Base-by-base conservation (phyloP, 2,329 filamentous ascomycete species). In the Chlorencoelia australis region DNA sequence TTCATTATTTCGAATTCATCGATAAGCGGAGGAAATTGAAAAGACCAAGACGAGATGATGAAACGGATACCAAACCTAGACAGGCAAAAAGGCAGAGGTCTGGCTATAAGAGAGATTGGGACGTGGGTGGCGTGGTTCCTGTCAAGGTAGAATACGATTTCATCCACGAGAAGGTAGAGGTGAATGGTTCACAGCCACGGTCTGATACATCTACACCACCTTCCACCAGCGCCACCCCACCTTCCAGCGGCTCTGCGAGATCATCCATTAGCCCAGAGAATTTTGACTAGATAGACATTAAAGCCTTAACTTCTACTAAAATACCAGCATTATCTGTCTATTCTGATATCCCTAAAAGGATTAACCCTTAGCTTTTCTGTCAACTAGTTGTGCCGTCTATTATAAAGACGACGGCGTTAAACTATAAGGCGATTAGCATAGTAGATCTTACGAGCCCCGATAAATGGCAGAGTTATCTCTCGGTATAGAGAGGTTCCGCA, bases 1-100 rank as follows among this genome's bases (percentile, higher is more conserved):
- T 31, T 31, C 29, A 31, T 18, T 31, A 16, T 31, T 31, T 16
- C 16, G 29, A 18, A 18, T 31, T 31, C 17, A 31, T 31, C 19
- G 7, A 31, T 16, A 9, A 31, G 16, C 7, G 16, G 29, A 31
- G 19, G 16, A 19, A 31, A 16, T 31, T 18, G 17, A 31, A 31
- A 31, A 31, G 10, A 31, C 19, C 16, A 31, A 31, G 29, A 31
- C 13, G 19, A 31, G 16, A 18, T 18, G 16, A 31, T 16, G 16
- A 19, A 9, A 31, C 11, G 11, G n/a, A n/a, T n/a, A 24, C 11
- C 21, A 7, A 31, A 13, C 29, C 29, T 31, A 31, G 7, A 15
- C 29, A 13, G 16, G 10, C 13, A 31, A 31, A 31, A 18, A 31
- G 16, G 13, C 16, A 31, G 29, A 31, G 16, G 13, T 18, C 16